Evolutionary conservation across 257 asterid species (phyloP).

Genomic region (Agastache rugosa): DNA sequence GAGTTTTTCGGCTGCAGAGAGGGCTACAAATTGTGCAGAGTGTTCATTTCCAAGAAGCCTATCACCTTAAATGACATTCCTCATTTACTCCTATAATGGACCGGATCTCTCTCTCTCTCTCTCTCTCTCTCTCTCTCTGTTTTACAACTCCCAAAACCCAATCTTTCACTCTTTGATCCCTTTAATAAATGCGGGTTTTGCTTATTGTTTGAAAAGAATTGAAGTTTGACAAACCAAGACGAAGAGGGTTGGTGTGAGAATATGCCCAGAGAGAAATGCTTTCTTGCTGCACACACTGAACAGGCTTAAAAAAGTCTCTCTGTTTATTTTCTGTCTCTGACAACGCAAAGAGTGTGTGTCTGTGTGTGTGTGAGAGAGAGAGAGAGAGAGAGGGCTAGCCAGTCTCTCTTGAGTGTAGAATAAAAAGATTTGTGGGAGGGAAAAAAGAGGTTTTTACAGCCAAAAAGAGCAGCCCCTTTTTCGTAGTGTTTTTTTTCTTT

Average conservation of each 20-base stretch:
- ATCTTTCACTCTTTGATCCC: slow-evolving; percentile 18
- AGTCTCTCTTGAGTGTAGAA: background rate
- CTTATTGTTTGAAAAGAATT: slow-evolving; percentile 9
- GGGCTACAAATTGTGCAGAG: slow-evolving; percentile 15
- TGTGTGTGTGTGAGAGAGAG: slow-evolving; percentile 1
- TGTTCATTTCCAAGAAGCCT: slow-evolving; percentile 37
- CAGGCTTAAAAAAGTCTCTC: slow-evolving; percentile 21
- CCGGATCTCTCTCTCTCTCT: too few species aligned
- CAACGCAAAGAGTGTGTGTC: background rate
- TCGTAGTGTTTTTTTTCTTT: background rate
- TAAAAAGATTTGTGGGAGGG: slow-evolving; percentile 22
- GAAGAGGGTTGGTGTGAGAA: slow-evolving; percentile 15
- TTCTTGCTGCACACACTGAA: slow-evolving; percentile 27
- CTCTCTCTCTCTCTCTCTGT: too few species aligned
- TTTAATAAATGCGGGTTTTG: slow-evolving; percentile 1
- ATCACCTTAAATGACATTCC: slow-evolving; percentile 26
- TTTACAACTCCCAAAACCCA: background rate
- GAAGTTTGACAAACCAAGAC: slow-evolving; percentile 15
- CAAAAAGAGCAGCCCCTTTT: slow-evolving; percentile 32
- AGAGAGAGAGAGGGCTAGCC: background rate
- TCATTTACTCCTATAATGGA: background rate
- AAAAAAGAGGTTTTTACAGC: slow-evolving; percentile 23
- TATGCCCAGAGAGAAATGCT: slow-evolving; percentile 32
- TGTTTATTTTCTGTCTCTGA: slow-evolving; percentile 22
- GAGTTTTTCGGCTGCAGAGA: slow-evolving; percentile 25